Evolutionary conservation across 148 eudicot genomes (phyloP), one percentile per base, ranked within the genome.

Genomic region (Diospyros kaki): DNA sequence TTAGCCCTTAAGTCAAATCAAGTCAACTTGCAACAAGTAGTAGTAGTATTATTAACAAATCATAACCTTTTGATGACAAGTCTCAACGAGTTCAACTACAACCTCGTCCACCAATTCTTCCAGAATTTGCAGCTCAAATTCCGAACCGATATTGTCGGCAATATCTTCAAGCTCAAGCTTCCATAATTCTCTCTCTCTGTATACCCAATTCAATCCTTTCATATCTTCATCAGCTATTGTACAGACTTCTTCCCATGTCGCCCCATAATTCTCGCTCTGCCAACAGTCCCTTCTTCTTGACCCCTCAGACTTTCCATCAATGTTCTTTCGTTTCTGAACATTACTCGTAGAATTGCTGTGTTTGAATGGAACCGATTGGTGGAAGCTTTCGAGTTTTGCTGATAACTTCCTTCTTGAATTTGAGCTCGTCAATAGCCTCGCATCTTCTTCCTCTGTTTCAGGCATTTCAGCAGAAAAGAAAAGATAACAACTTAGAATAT

Each of bases 91-190:
- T 68, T 86, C 84, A 80, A 86, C 82, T 39, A 87, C 76, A n/a
- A 88, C 52, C 73, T 91, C 96, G 71, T 46, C 69, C 59, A 93
- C 66, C 83, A 91, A 78, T 9, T 76, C 75, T 73, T 87, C 89
- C 67, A 87, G 82, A 69, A 93, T 86, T 4, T 73, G 69, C 17
- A 59, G 74, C 73, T 80, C 88, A 65, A 83, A 81, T 44, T 81
- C 80, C 52, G 68, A 69, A 56, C 74, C 67, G 52, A 79, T 77
- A 28, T 28, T 28, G 28, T 28, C 28, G 28, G 28, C 28, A 28
- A 28, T 28, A 78, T 83, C 90, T 75, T 80, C 75, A 72, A 72
- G 61, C 64, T 79, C 90, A 50, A 65, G 40, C 38, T 69, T 80
- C 75, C 75, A 69, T 42, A 75, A 68, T 66, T 79, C 80, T 62